Conservation (phyloP, 2,329 filamentous ascomycete genomes). For the Colletotrichum sp. region DNA sequence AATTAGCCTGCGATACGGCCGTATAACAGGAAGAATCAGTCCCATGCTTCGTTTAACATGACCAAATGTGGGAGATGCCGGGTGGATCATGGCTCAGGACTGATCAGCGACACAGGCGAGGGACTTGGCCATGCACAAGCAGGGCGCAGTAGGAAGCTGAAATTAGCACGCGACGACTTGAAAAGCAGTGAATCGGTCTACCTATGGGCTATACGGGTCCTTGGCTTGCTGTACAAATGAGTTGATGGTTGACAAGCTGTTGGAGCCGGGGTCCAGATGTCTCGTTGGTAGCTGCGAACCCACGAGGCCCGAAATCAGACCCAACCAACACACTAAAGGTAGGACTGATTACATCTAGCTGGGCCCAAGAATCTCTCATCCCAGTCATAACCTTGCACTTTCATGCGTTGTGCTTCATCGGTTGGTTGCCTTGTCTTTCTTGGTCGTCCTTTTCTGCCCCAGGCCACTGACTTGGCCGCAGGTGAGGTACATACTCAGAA, state of each 20-base stretch:
- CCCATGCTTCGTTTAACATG: neutral
- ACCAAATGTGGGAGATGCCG: neutral
- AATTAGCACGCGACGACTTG: neutral
- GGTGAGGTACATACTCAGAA: too few species aligned
- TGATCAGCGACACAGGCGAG: neutral
- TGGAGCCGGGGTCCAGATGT: neutral
- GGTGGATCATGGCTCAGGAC: neutral
- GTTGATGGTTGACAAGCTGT: neutral
- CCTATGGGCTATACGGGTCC: too few species aligned
- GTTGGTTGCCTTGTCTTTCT: too few species aligned
- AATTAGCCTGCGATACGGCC: too few species aligned
- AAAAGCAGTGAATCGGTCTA: too few species aligned
- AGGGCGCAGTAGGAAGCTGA: neutral
- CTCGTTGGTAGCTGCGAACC: neutral
- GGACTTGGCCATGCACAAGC: neutral
- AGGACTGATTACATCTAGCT: neutral
- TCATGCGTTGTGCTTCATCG: too few species aligned
- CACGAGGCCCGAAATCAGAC: neutral
- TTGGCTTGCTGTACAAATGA: rapidly evolving
- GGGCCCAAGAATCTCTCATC: neutral
- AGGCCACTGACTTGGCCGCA: too few species aligned
- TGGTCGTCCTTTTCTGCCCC: too few species aligned
- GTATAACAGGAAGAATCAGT: too few species aligned
- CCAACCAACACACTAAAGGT: neutral
- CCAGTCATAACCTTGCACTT: neutral